Conservation (phyloP, 192 early-diverging fungal genomes). For the Mortierella antarctica region DNA sequence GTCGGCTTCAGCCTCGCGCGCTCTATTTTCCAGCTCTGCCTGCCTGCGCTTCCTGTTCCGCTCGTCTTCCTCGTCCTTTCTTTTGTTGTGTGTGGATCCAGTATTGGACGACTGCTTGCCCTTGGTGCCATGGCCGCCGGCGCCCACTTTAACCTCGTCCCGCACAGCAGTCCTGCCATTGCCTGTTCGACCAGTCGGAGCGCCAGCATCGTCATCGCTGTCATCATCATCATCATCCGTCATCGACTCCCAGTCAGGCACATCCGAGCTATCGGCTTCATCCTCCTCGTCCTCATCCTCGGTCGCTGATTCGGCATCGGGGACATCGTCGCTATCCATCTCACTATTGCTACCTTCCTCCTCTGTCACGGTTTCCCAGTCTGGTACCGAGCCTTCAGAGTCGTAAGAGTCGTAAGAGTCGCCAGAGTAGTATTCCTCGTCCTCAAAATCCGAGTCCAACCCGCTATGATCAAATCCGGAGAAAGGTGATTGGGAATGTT, state of each 20-base stretch:
- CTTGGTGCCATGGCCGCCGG: too few species aligned
- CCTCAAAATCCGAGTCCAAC: too few species aligned
- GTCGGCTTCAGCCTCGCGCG: neutral
- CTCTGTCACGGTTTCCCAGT: too few species aligned
- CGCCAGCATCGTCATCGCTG: neutral
- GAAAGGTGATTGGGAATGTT: too few species aligned
- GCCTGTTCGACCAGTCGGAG: neutral
- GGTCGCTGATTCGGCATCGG: neutral
- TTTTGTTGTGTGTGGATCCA: too few species aligned
- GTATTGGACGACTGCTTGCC: too few species aligned
- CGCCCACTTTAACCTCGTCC: too few species aligned
- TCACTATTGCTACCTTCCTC: neutral
- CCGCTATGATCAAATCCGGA: too few species aligned
- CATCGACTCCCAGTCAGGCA: neutral
- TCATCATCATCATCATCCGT: neutral
- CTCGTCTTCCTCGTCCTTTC: neutral
- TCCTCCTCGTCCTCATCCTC: constrained; percentile 1
- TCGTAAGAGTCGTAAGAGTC: too few species aligned
- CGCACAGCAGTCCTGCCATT: too few species aligned
- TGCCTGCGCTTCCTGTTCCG: neutral
- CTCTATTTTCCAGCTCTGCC: neutral
- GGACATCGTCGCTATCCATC: neutral
- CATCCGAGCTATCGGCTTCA: neutral
- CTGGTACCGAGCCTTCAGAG: too few species aligned
- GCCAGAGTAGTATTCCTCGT: too few species aligned